Conservation (phyloP, 2,329 filamentous ascomycete genomes). For the Pyricularia grisea region DNA sequence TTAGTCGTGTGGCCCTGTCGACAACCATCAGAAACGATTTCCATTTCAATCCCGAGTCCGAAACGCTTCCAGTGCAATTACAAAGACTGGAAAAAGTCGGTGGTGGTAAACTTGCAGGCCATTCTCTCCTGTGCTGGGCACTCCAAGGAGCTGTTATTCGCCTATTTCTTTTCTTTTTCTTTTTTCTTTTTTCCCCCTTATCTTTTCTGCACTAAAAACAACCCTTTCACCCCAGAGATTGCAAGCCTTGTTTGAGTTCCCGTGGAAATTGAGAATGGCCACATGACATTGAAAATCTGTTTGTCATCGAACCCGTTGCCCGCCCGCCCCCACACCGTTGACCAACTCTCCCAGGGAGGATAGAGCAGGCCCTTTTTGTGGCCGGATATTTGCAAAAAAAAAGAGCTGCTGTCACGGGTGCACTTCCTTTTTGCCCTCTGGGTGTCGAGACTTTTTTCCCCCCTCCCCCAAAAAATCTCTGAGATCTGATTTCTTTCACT, state of each 20-base stretch:
- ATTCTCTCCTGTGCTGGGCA: not conserved
- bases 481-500: not conserved
- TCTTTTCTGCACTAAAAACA: not conserved
- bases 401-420: not conserved
- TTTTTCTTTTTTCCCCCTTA: too few species aligned
- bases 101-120: not conserved
- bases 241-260: not conserved
- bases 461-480: not conserved
- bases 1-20: not conserved
- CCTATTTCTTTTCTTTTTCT: not conserved
- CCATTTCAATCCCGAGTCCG: not conserved
- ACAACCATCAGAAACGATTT: not conserved
- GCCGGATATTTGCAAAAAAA: not conserved
- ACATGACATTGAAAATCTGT: not conserved
- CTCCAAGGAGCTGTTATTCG: not conserved
- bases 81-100: not conserved
- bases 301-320: not conserved
- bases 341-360: not conserved
- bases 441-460: not conserved
- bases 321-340: not conserved
- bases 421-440: not conserved
- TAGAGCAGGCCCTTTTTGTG: not conserved
- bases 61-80: not conserved
- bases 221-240: not conserved
- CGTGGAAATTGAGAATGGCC: not conserved